Conservation (phyloP, 139 green algal species). For the Chlamydomonas eustigma region DNA sequence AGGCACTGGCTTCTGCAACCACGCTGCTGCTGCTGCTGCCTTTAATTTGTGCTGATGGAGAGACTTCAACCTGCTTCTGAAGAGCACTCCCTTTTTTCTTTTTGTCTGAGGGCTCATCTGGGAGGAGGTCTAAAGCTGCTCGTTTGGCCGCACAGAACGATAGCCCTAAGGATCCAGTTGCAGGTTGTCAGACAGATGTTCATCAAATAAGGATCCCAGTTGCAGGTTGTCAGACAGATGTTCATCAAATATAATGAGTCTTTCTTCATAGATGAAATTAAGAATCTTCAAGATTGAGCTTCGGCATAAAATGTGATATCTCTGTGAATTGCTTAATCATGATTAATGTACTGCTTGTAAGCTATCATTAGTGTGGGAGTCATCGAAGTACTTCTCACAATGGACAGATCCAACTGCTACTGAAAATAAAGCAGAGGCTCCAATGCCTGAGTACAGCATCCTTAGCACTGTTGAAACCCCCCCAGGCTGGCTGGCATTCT, state of each 20-base stretch:
- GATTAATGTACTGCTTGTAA: too few species aligned
- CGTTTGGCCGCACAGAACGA: conserved; percentile 11
- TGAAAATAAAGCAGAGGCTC: conserved; percentile 38
- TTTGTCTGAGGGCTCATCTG: neutral
- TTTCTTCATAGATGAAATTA: too few species aligned
- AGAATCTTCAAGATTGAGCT: too few species aligned
- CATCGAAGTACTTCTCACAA: conserved; percentile 28
- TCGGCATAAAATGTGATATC: too few species aligned
- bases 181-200: too few species aligned
- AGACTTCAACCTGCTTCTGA: neutral
- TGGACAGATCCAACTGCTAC: conserved; percentile 57
- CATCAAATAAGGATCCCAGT: too few species aligned
- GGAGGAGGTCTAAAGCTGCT: neutral
- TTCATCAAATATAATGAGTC: too few species aligned
- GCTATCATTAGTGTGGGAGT: too few species aligned
- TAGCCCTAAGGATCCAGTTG: neutral
- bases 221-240: too few species aligned
- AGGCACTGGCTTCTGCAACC: neutral
- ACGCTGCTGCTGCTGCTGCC: neutral
- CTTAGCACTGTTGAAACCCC: neutral
- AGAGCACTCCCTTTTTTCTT: too few species aligned
- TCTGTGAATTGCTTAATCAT: too few species aligned
- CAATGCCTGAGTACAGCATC: conserved; percentile 30
- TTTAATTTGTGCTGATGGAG: too few species aligned
- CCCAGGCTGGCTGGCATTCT: neutral